A percentile compares a stretch with the other conserved stretches of the same genome.
Evolutionary conservation across 2,329 filamentous ascomycete genomes (phyloP).

Genomic region (Lasiodiplodia hormozganensis): DNA sequence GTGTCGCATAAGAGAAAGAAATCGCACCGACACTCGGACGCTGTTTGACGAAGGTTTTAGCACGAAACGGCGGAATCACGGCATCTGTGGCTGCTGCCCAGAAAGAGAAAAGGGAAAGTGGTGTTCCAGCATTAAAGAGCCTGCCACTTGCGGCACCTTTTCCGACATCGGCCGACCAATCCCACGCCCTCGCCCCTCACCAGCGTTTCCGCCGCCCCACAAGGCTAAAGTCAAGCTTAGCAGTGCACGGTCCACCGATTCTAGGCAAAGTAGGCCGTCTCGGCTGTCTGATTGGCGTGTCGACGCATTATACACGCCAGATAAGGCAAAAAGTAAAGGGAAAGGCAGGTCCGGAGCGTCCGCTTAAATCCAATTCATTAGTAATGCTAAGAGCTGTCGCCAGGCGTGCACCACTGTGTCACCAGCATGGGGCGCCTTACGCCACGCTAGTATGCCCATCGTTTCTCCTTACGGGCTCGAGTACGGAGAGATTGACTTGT

Average conservation of each 20-base stretch:
- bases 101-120: neutral
- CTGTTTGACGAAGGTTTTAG: neutral
- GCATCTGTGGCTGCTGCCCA: neutral
- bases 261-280: neutral
- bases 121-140: neutral
- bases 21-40: no score
- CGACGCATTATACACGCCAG: neutral
- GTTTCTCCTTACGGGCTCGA: no score
- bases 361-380: no score
- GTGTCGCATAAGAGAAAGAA: no score
- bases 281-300: neutral
- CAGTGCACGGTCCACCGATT: neutral
- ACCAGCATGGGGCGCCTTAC: neutral
- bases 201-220: neutral
- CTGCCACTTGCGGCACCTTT: neutral
- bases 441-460: neutral
- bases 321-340: neutral
- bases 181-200: neutral
- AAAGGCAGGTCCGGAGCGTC: neutral
- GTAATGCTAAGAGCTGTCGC: neutral
- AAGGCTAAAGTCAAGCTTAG: neutral
- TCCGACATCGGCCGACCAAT: neutral
- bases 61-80: neutral
- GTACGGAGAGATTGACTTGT: no score
- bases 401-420: neutral